Conservation (phyloP, 2,329 filamentous ascomycete species). For the Penicillium sp. region DNA sequence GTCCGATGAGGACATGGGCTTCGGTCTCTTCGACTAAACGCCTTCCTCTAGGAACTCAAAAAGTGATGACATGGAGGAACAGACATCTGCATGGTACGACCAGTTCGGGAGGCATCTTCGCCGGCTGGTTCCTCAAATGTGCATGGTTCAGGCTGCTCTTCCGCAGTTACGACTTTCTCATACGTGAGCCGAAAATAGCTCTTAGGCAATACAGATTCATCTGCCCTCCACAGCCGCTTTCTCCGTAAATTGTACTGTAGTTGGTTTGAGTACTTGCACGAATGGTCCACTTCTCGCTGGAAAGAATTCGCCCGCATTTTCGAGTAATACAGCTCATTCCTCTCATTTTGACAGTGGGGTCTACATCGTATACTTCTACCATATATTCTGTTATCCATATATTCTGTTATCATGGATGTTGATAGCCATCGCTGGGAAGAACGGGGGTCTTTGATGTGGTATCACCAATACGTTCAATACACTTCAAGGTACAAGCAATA, state of each 20-base stretch:
- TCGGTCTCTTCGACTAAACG: slow-evolving; percentile 69
- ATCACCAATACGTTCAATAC: slow-evolving; percentile 2
- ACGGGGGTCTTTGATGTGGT: not conserved
- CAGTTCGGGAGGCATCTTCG: slow-evolving; percentile 34
- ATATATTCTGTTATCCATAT: too few species aligned
- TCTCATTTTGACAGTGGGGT: not conserved
- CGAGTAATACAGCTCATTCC: not conserved
- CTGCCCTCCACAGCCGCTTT: slow-evolving; percentile 32
- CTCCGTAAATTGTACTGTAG: slow-evolving; percentile 20
- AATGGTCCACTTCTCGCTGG: not conserved
- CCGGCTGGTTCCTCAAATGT: slow-evolving; percentile 34
- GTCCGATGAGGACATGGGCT: slow-evolving; percentile 75
- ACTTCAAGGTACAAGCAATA: not conserved
- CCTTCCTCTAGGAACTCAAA: slow-evolving; percentile 32
- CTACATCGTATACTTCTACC: too few species aligned
- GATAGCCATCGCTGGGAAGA: too few species aligned
- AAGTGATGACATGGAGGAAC: slow-evolving; percentile 70
- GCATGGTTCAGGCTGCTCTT: slow-evolving; percentile 37
- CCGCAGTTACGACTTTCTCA: slow-evolving; percentile 44
- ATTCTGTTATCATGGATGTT: too few species aligned
- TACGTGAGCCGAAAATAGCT: slow-evolving; percentile 37
- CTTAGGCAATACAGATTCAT: slow-evolving; percentile 42
- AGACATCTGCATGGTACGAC: slow-evolving; percentile 38
- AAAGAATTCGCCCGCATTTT: not conserved
- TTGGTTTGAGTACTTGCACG: not conserved